These are phyloP conservation scores for Trametes punicea DNA, from an alignment of 768 basidiomycete species.

Conservation along the genomic window DNA sequence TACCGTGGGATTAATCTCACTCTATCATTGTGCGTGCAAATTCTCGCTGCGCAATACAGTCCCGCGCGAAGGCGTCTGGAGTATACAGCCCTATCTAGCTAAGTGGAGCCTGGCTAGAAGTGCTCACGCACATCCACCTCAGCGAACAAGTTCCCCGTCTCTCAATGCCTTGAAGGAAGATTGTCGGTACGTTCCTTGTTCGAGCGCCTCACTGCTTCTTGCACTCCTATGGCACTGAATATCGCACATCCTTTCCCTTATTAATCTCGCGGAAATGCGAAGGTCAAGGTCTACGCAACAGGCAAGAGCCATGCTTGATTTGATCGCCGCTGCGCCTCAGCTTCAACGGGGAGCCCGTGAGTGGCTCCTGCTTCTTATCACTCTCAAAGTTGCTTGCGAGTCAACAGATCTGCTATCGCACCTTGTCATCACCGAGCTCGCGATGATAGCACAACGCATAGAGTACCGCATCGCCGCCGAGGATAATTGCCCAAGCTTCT, in stretches of 20 bases:
- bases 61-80: not conserved
- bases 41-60: not conserved
- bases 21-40: not conserved
- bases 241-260: not conserved
- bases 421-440: not conserved
- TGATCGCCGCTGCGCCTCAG: not conserved
- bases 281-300: not conserved
- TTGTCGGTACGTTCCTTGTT: slow-evolving; percentile 2
- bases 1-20: slow-evolving; percentile 1
- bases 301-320: not conserved
- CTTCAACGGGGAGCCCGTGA: not conserved
- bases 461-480: not conserved
- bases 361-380: slow-evolving; percentile 6
- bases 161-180: not conserved
- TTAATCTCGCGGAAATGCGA: slow-evolving; percentile 13
- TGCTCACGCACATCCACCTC: slow-evolving; percentile 5
- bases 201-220: not conserved
- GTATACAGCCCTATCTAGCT: not conserved
- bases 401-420: not conserved
- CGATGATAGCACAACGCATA: slow-evolving; percentile 1
- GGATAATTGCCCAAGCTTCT: slow-evolving; percentile 15
- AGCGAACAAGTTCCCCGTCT: not conserved
- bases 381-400: not conserved
- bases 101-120: not conserved
- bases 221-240: not conserved